Conservation (phyloP, 2,329 filamentous ascomycete species). For the Pseudodiploospora longispora region DNA sequence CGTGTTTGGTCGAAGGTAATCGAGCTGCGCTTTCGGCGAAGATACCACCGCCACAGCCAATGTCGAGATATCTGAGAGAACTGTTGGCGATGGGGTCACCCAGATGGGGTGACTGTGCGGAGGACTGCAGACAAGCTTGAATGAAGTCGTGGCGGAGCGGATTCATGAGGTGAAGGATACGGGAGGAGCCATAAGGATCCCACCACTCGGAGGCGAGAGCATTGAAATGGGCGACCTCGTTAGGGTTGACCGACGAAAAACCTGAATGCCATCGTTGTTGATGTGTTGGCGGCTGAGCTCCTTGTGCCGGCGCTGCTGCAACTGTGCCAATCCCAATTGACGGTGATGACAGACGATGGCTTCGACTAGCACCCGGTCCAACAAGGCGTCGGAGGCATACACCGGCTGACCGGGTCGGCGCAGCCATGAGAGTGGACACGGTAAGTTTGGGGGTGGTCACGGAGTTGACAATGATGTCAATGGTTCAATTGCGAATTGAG, state of each 20-base stretch:
- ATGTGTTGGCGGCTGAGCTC: background rate
- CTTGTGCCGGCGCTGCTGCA: background rate
- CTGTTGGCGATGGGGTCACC: slow-evolving; percentile 18
- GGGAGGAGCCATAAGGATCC: slow-evolving; percentile 88
- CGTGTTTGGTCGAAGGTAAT: slow-evolving; percentile 50
- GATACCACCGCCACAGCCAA: slow-evolving; percentile 94
- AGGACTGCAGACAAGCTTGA: slow-evolving; percentile 54
- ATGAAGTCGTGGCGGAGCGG: slow-evolving; percentile 93
- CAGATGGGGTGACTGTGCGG: slow-evolving; percentile 27
- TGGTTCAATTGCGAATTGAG: background rate
- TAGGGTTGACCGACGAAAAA: slow-evolving; percentile 70
- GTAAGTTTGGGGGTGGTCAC: slow-evolving; percentile 1
- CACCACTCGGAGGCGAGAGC: slow-evolving; percentile 91
- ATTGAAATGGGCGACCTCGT: slow-evolving; percentile 91
- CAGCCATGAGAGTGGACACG: slow-evolving; percentile 8
- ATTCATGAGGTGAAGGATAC: slow-evolving; percentile 96
- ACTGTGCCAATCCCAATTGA: background rate
- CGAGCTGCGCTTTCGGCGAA: slow-evolving; percentile 84
- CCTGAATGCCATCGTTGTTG: slow-evolving; percentile 15
- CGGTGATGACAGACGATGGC: background rate
- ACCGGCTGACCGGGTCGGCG: slow-evolving; percentile 7
- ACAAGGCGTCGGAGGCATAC: slow-evolving; percentile 1
- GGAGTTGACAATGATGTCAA: background rate
- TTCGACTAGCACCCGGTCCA: background rate
- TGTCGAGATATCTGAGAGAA: slow-evolving; percentile 67